phyloP scores from a whole-genome alignment of 768 basidiomycete genomes.

The Trametes gibbosa region DNA sequence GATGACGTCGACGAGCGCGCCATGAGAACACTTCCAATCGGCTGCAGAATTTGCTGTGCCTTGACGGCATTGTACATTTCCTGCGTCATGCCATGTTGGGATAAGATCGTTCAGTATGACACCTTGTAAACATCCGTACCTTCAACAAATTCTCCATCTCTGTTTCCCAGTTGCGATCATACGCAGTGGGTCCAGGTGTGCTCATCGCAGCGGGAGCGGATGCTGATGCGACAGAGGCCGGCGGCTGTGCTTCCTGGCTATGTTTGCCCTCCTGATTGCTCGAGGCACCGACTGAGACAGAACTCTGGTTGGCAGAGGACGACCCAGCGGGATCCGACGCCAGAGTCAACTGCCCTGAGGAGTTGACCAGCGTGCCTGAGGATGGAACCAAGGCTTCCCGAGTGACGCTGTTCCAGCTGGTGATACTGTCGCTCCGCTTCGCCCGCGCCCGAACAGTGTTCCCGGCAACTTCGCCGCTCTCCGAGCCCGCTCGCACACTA shows the following conservation, averaged over 20 bases:
- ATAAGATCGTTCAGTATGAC: not conserved
- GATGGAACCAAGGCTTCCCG: conserved; percentile 52
- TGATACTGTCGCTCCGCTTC: conserved; percentile 80
- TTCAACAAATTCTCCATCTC: conserved; percentile 88
- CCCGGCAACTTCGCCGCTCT: conserved; percentile 49
- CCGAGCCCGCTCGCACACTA: conserved; percentile 58
- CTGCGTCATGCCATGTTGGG: conserved; percentile 35
- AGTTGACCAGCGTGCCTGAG: conserved; percentile 23
- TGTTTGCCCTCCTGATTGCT: conserved; percentile 27
- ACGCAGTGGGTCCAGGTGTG: conserved; percentile 30
- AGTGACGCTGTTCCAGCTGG: conserved; percentile 81
- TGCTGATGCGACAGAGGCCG: conserved; percentile 12
- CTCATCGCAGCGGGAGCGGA: conserved; percentile 3
- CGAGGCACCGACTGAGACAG: conserved; percentile 60
- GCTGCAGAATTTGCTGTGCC: conserved; percentile 86
- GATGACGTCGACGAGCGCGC: conserved; percentile 54
- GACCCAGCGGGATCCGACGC: conserved; percentile 26
- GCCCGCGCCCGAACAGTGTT: conserved; percentile 42
- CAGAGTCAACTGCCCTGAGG: conserved; percentile 28
- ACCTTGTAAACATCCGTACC: conserved; percentile 39
- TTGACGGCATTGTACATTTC: conserved; percentile 96
- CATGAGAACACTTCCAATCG: conserved; percentile 46
- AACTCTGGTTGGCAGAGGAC: conserved; percentile 55
- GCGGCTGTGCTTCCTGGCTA: conserved; percentile 37
- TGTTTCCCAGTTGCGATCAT: conserved; percentile 73